Conservation (phyloP, 306 rosid genomes). For the Pterocarpus macrocarpus region DNA sequence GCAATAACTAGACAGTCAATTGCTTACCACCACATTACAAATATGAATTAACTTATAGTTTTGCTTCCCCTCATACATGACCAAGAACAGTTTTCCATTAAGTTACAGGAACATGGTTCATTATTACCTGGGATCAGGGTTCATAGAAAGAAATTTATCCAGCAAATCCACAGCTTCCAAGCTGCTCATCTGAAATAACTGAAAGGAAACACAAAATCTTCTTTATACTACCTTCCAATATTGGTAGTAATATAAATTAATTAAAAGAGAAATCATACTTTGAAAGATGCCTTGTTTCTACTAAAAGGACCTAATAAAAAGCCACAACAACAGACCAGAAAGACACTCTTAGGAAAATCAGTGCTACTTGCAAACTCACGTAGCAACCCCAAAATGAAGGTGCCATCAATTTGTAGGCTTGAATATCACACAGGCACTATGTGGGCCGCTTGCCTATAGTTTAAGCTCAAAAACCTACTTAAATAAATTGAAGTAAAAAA, state of each 20-base stretch:
- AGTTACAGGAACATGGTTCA: slow-evolving; percentile 36
- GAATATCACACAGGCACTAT: slow-evolving; percentile 22
- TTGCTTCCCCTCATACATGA: slow-evolving; percentile 7
- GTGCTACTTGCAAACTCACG: slow-evolving; percentile 32
- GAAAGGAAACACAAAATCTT: slow-evolving; percentile 43
- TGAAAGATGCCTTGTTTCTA: neutral
- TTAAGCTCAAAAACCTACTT: neutral
- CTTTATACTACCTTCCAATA: slow-evolving; percentile 42
- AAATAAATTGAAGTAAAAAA: slow-evolving; percentile 19
- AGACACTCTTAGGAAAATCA: slow-evolving; percentile 13
- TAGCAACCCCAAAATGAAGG: neutral
- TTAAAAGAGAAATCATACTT: slow-evolving; percentile 14
- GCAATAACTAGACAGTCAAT: slow-evolving; percentile 7
- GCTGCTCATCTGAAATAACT: slow-evolving; percentile 76
- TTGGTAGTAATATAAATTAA: slow-evolving; percentile 1
- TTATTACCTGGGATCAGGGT: slow-evolving; percentile 76
- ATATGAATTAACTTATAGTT: slow-evolving; percentile 19
- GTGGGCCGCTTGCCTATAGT: slow-evolving; percentile 19
- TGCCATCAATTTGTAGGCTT: neutral
- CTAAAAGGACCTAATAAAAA: neutral
- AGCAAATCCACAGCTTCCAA: slow-evolving; percentile 81
- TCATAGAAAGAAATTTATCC: slow-evolving; percentile 82
- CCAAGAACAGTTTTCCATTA: slow-evolving; percentile 10
- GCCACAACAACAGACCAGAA: neutral
- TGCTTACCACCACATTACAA: slow-evolving; percentile 28